These are phyloP conservation scores for Lactuca saligna DNA, from an alignment of 129 eudicot species.

Conservation along the genomic window DNA sequence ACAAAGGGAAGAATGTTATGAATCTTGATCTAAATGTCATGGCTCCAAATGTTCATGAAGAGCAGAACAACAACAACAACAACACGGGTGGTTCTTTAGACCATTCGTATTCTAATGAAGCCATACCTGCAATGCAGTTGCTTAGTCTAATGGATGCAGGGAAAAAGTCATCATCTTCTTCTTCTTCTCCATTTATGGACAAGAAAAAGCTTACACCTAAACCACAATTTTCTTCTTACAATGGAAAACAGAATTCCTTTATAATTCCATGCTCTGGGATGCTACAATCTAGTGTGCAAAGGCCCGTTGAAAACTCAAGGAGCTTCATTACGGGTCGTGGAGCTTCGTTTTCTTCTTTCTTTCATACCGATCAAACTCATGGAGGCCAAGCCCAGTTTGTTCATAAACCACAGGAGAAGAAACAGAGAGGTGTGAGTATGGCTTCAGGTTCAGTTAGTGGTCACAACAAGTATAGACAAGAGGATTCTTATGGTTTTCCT, in stretches of 20 bases:
- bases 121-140: constrained; percentile 92
- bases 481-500: constrained; percentile 23
- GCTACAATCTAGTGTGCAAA: no score
- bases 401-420: constrained; percentile 36
- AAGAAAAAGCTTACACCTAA: constrained; percentile 25
- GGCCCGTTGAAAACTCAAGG: constrained; percentile 16
- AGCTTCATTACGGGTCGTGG: background rate
- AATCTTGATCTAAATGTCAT: constrained; percentile 43
- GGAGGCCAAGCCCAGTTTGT: background rate
- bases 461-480: constrained; percentile 12
- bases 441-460: no score
- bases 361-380: constrained; percentile 23
- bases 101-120: constrained; percentile 49
- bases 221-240: constrained; percentile 27
- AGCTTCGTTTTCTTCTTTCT: constrained; percentile 24
- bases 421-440: constrained; percentile 21
- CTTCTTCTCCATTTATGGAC: no score
- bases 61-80: constrained; percentile 24
- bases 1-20: constrained; percentile 46
- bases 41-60: constrained; percentile 35
- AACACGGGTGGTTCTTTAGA: constrained; percentile 25
- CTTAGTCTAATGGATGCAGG: constrained; percentile 72
- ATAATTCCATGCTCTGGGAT: no score
- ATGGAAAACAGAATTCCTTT: no score
- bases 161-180: constrained; percentile 27